Evolutionary conservation across 805 yeast genomes (phyloP).

Genomic region (Pichia paraexigua): DNA sequence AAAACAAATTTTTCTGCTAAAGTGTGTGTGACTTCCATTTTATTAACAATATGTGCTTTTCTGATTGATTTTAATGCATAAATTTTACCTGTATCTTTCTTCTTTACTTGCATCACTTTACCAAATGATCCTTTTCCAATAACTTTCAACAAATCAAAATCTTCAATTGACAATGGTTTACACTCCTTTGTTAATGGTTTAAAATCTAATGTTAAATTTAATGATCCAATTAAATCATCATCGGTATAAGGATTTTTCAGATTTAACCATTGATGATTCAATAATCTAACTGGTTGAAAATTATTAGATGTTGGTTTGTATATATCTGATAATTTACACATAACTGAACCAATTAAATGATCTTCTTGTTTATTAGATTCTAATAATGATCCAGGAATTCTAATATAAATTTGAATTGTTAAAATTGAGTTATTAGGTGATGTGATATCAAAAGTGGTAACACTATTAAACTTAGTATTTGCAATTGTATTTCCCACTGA

Average conservation of each 20-base stretch:
- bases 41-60: constrained; percentile 88
- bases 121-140: constrained; percentile 98
- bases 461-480: constrained; percentile 78
- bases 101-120: constrained; percentile 96
- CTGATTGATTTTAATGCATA: constrained; percentile 92
- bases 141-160: constrained; percentile 87
- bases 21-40: constrained; percentile 93
- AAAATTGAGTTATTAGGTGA: constrained; percentile 38
- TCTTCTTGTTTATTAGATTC: constrained; percentile 43
- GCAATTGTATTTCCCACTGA: constrained; percentile 78
- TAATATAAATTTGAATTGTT: constrained; percentile 68
- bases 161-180: constrained; percentile 72
- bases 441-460: constrained; percentile 84
- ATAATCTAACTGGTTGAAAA: constrained; percentile 43
- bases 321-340: constrained; percentile 39
- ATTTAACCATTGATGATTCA: constrained; percentile 54
- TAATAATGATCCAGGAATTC: constrained; percentile 60
- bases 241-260: constrained; percentile 28
- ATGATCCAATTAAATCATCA: constrained; percentile 24
- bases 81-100: constrained; percentile 89
- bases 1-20: constrained; percentile 93
- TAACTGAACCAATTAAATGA: constrained; percentile 66
- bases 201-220: constrained; percentile 35
- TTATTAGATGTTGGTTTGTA: constrained; percentile 10
- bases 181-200: constrained; percentile 27